Evolutionary conservation across 345 rosid species (phyloP).

Genomic region (Eucalyptus curtisii): DNA sequence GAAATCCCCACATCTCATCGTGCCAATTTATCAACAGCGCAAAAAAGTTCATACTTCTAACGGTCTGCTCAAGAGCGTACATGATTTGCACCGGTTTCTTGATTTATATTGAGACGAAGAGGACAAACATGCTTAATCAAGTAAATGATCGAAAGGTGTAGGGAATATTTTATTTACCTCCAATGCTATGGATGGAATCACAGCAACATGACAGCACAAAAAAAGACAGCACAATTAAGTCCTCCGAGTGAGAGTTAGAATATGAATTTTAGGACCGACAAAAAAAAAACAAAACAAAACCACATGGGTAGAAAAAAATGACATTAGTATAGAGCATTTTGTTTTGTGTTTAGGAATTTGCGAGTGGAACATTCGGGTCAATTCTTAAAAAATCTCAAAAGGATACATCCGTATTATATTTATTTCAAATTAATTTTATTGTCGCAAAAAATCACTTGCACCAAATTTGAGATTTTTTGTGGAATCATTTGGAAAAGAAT

Average conservation of each 20-base stretch:
- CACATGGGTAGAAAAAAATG: not conserved
- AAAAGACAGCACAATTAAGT: too few relatives aligned
- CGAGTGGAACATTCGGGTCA: not conserved
- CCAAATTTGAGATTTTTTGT: too few relatives aligned
- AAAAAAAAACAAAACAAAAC: too few relatives aligned
- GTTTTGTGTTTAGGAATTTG: not conserved
- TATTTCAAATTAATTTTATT: not conserved
- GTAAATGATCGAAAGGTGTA: not conserved
- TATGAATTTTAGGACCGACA: too few relatives aligned
- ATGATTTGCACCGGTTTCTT: accelerated
- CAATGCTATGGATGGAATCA: not conserved
- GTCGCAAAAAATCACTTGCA: not conserved
- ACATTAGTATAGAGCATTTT: not conserved
- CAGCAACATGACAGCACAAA: not conserved
- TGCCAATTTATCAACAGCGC: accelerated
- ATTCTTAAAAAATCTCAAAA: not conserved
- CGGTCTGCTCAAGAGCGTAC: accelerated
- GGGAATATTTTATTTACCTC: not conserved
- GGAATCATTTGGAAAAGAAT: too few relatives aligned
- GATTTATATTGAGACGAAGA: not conserved
- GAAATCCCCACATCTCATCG: not conserved
- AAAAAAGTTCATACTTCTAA: not conserved
- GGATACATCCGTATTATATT: accelerated
- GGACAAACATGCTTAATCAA: not conserved
- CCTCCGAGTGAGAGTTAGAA: too few relatives aligned